Evolutionary conservation across 208 protist genomes (phyloP).

Genomic region (Vickermania spadyakhi): DNA sequence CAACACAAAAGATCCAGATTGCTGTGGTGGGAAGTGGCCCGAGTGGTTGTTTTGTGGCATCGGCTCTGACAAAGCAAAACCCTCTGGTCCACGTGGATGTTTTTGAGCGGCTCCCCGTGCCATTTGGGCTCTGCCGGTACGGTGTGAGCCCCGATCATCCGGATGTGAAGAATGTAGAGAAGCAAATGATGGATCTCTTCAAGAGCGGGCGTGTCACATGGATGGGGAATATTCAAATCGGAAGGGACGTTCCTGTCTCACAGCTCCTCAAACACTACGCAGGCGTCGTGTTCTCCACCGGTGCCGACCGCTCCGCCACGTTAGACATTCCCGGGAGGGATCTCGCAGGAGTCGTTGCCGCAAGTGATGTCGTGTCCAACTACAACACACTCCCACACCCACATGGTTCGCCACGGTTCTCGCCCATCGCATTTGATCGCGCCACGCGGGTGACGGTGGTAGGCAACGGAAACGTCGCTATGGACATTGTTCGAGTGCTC

Average conservation of each 20-base stretch:
- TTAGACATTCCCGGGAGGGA: conserved; percentile 82
- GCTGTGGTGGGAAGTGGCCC: conserved; percentile 93
- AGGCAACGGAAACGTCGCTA: conserved; percentile 95
- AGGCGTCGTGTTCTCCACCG: conserved; percentile 91
- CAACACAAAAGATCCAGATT: conserved; percentile 49
- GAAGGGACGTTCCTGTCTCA: conserved; percentile 60
- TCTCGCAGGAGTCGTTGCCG: conserved; percentile 65
- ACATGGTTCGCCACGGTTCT: conserved; percentile 59
- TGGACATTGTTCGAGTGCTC: conserved; percentile 92
- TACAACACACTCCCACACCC: conserved; percentile 95
- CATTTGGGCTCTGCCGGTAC: conserved; percentile 95
- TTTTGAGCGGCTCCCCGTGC: conserved; percentile 91
- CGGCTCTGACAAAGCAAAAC: conserved; percentile 74
- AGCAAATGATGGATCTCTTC: conserved; percentile 83
- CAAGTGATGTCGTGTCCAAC: conserved; percentile 91
- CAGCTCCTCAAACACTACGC: conserved; percentile 78
- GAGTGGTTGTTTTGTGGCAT: conserved; percentile 93
- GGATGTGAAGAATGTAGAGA: conserved; percentile 94
- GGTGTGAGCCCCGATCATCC: conserved; percentile 97
- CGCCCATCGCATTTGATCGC: conserved; percentile 53
- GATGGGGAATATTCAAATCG: conserved; percentile 91
- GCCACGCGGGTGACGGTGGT: conserved; percentile 52
- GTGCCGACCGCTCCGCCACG: conserved; percentile 55
- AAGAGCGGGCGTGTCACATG: conserved; percentile 69
- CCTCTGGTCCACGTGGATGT: conserved; percentile 84